Base-by-base conservation (phyloP, 23 red algal species). In the Gracilaria vermiculophylla region DNA sequence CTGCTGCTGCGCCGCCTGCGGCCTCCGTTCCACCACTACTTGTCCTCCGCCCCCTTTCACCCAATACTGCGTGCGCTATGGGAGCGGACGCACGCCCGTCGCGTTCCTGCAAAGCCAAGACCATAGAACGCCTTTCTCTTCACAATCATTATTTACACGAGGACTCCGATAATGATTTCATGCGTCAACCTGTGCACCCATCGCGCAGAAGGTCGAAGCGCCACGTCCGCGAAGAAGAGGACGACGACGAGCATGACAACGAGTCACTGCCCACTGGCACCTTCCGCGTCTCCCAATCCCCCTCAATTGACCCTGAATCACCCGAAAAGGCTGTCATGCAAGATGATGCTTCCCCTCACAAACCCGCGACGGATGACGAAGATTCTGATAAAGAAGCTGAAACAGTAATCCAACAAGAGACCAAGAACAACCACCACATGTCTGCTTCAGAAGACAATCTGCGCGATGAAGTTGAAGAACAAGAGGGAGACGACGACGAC, bases 231-330 rank as follows among this genome's bases (percentile, higher is more conserved):
- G 67, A 85, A 15, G 81, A 85, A 1, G 80, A 84, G 24, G 58
- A 69, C 8, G 81, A 69, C 2, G 58, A 50, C 28, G 81, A 85
- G 45, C 28, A 85, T 40, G 81, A 85, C 41, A 66, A 85, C 28
- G 40, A 53, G 20, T 7, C 58, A 1, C 61, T 85, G 42, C 62
- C 47, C 15, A 72, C 29, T 1, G 58, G 81, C 27, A 71, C 47
- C 0, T 41, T 69, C 25, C 3, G 53, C 14, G n/a, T 53, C 23
- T 39, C 39, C 23, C 54, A 65, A 7, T 64, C 54, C 13, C 24
- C 56, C 4, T 33, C 44, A 5, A 27, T 57, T 57, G 31, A 15
- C 35, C 40, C 21, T 25, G 62, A 36, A 16, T 3, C 25, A 12
- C 8, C 19, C n/a, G 81, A 48, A 0, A 73, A 73, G n/a, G 2